Conservation (phyloP, 768 basidiomycete species). For the Panaeolus papilionaceus region DNA sequence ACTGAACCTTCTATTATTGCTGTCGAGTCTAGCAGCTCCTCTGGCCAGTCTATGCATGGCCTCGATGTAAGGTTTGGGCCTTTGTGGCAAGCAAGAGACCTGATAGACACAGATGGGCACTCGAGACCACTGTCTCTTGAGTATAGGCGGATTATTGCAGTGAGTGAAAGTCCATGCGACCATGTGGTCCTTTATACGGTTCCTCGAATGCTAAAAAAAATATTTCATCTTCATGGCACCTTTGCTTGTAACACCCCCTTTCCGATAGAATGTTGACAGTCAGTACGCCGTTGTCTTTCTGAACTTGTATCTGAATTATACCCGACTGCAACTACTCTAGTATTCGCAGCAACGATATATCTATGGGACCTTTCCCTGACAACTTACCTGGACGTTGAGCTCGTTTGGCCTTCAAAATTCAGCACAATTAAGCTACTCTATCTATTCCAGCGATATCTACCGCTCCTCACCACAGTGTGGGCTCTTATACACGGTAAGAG, state of each 20-base stretch:
- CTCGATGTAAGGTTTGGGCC: background rate
- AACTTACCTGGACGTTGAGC: background rate
- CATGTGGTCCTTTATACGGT: background rate
- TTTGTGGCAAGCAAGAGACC: background rate
- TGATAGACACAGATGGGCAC: background rate
- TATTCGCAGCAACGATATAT: constrained; percentile 9
- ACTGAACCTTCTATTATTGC: background rate
- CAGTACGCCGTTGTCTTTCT: background rate
- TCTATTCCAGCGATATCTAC: constrained; percentile 6
- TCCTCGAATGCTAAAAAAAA: background rate
- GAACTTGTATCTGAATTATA: background rate
- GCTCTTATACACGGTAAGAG: constrained; percentile 4
- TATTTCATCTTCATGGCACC: background rate
- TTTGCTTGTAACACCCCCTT: background rate
- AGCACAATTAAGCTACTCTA: constrained; percentile 4
- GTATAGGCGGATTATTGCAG: background rate
- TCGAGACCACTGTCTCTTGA: background rate
- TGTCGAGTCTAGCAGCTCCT: background rate
- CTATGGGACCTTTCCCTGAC: background rate
- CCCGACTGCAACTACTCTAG: background rate
- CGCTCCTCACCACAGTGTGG: background rate
- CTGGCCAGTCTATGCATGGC: background rate
- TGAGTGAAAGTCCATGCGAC: background rate
- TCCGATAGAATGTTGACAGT: background rate
- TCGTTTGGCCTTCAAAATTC: background rate